These are phyloP conservation scores for Eucalyptus leucophloia DNA, from an alignment of 345 rosid species.

Conservation along the genomic window DNA sequence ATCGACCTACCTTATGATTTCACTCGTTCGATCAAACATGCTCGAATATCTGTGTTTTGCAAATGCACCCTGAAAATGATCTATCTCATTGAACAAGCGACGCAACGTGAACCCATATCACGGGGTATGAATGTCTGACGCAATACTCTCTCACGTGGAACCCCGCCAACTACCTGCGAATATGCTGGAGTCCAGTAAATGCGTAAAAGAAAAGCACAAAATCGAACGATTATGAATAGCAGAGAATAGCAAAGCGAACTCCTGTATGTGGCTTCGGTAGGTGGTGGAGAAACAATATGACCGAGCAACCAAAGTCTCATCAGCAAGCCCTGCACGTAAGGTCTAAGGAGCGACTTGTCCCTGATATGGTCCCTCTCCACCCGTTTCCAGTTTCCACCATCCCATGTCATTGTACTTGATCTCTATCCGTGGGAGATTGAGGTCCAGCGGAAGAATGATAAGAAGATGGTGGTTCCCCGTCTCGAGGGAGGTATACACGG, in stretches of 20 bases:
- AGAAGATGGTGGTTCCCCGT: too few relatives aligned
- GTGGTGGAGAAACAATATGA: not conserved
- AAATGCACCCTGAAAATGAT: not conserved
- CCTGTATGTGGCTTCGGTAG: not conserved
- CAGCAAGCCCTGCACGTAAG: not conserved
- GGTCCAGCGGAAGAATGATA: not conserved
- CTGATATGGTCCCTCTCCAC: not conserved
- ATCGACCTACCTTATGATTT: not conserved
- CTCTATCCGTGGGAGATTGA: not conserved
- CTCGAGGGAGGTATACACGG: too few relatives aligned
- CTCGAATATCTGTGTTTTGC: not conserved
- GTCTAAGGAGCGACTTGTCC: not conserved
- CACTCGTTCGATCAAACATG: not conserved
- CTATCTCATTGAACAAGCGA: not conserved
- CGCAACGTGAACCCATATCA: not conserved
- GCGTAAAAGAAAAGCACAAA: not conserved
- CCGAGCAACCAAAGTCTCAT: not conserved
- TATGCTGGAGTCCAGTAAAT: not conserved
- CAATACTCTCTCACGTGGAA: not conserved
- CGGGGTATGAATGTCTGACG: not conserved
- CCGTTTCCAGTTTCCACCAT: not conserved
- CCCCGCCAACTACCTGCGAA: not conserved
- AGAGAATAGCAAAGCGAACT: not conserved
- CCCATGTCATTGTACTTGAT: not conserved
- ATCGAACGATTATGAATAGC: not conserved